These are phyloP conservation scores for Nyssa sinensis DNA, from an alignment of 148 eudicot genomes.

Conservation along the genomic window DNA sequence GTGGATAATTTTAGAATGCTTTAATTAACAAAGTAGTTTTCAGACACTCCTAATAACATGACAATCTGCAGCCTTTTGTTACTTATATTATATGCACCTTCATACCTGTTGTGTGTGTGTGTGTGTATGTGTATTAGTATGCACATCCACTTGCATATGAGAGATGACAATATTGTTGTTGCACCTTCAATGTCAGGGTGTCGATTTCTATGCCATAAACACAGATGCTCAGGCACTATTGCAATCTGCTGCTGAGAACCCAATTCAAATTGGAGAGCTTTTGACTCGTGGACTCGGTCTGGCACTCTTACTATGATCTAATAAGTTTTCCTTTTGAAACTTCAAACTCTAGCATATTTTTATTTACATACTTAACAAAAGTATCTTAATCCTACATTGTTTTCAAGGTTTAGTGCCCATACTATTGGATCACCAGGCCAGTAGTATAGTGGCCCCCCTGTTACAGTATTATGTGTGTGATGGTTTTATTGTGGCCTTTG, in stretches of 20 bases:
- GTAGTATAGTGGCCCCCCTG: background rate
- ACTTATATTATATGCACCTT: background rate
- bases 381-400: background rate
- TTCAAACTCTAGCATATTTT: background rate
- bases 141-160: background rate
- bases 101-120: background rate
- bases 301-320: slow-evolving; percentile 24
- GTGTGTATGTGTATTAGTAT: background rate
- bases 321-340: background rate
- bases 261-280: slow-evolving; percentile 94
- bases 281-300: slow-evolving; percentile 98
- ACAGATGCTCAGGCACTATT: slow-evolving; percentile 95
- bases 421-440: background rate
- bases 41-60: background rate
- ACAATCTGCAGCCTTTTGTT: background rate
- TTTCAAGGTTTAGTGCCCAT: background rate
- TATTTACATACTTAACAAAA: background rate
- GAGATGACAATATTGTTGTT: slow-evolving; percentile 16
- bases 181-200: slow-evolving; percentile 59
- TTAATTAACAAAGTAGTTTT: background rate
- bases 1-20: background rate
- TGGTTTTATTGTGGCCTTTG: slow-evolving; percentile 11
- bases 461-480: background rate
- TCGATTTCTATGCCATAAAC: slow-evolving; percentile 94
- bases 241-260: slow-evolving; percentile 85